Percentiles rank a stretch among this genome's conserved stretches.
phyloP scores from a whole-genome alignment of 2,329 filamentous ascomycete genomes.

The Colletotrichum neosansevieriae region DNA sequence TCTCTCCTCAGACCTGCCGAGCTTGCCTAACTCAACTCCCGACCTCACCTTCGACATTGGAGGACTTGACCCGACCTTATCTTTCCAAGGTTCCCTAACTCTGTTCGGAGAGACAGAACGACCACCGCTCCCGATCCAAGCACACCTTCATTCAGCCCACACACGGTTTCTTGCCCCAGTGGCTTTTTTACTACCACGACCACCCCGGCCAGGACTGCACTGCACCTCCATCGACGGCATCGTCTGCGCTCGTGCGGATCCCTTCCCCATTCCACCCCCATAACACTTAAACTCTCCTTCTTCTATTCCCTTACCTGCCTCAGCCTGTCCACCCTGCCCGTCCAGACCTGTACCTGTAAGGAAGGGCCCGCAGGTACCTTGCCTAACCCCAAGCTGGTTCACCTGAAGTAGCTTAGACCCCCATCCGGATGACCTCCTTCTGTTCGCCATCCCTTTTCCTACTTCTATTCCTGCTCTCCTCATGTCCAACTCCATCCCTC shows the following conservation, averaged over 20 bases:
- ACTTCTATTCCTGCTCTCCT: constrained; percentile 18
- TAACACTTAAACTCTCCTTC: constrained; percentile 33
- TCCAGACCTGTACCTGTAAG: not conserved
- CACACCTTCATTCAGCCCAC: not conserved
- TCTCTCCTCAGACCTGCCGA: too few relatives aligned
- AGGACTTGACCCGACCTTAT: too few relatives aligned
- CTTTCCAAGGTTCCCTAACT: too few relatives aligned
- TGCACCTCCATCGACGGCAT: constrained; percentile 10
- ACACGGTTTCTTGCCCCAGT: too few relatives aligned
- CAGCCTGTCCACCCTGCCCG: not conserved
- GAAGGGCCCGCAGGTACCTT: constrained; percentile 3
- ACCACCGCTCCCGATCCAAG: not conserved
- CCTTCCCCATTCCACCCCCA: constrained; percentile 28
- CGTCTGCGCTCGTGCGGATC: constrained; percentile 27
- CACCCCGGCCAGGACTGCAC: not conserved
- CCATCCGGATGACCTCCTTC: constrained; percentile 30
- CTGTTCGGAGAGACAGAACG: too few relatives aligned
- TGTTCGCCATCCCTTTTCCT: constrained; percentile 15
- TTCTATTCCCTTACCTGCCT: constrained; percentile 16
- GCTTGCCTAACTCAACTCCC: too few relatives aligned
- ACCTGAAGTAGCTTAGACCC: constrained; percentile 35
- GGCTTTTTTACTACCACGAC: not conserved
- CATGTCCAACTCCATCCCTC: constrained; percentile 42
- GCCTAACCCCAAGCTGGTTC: constrained; percentile 16
- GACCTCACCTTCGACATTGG: too few relatives aligned